A percentile compares a stretch with the other conserved stretches of the same genome.
phyloP scores from a whole-genome alignment of 176 grass and related monocot genomes.

The Aegilops longissima region DNA sequence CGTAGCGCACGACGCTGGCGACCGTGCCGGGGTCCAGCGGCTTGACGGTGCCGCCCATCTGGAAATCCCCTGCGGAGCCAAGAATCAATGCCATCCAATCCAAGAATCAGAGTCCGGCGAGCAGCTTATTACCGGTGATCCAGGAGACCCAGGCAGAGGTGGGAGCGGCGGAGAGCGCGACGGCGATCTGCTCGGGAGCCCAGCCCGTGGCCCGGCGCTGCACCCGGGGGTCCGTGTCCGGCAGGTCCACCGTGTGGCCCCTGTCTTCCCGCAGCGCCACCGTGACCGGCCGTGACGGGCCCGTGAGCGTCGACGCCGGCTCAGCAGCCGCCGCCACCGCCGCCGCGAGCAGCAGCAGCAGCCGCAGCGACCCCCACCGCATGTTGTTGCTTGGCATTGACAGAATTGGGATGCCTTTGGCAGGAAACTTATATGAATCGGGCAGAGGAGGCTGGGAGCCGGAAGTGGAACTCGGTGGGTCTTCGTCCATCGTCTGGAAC shows the following conservation, averaged over 20 bases:
- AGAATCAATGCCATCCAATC: not conserved
- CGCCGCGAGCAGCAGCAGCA: not conserved
- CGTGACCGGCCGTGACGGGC: conserved; percentile 57
- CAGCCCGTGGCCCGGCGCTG: conserved; percentile 52
- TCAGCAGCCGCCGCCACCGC: not conserved
- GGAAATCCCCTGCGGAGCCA: conserved; percentile 48
- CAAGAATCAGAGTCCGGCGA: not conserved
- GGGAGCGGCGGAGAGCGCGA: conserved; percentile 64
- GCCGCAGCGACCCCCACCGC: not conserved
- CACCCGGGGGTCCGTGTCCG: conserved; percentile 60
- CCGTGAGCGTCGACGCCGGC: conserved; percentile 53
- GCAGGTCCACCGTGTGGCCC: conserved; percentile 65
- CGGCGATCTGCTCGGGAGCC: conserved; percentile 76
- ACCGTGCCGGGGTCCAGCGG: conserved; percentile 51
- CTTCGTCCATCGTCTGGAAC: not conserved
- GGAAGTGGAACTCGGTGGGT: not conserved
- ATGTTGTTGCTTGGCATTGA: not conserved
- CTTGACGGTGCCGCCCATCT: conserved; percentile 57
- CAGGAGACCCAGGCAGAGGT: conserved; percentile 84
- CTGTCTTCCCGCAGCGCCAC: conserved; percentile 43
- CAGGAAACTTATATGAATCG: conserved; percentile 23
- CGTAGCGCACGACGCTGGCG: conserved; percentile 65
- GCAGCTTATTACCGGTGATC: conserved; percentile 58
- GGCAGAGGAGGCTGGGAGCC: not conserved
- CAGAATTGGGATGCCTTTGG: not conserved